phyloP scores from a whole-genome alignment of 257 asterid species.

The Solanum peruvianum region DNA sequence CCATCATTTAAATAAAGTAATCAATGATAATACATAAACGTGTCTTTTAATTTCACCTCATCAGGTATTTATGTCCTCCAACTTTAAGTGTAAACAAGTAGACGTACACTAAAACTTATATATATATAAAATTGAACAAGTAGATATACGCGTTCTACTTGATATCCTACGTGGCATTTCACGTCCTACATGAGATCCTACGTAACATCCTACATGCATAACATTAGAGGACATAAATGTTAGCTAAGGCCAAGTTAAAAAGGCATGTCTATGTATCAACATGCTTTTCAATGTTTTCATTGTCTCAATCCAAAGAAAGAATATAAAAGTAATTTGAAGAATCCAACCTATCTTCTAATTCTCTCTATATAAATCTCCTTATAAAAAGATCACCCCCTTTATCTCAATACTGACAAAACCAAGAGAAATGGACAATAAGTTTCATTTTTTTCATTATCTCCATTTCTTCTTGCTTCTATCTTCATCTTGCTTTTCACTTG shows the following conservation, averaged over 20 bases:
- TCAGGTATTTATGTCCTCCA: neutral
- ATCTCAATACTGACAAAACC: neutral
- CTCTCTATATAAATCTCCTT: neutral
- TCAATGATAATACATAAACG: neutral
- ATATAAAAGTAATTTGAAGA: neutral
- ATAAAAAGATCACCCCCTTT: neutral
- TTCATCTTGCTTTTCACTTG: conserved; percentile 1
- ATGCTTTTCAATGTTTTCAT: neutral
- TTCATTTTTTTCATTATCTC: neutral
- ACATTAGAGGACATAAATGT: neutral
- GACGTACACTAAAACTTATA: too few relatives aligned
- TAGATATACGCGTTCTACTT: neutral
- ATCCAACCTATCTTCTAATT: neutral
- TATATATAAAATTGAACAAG: too few relatives aligned
- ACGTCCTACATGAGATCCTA: neutral
- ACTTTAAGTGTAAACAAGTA: accelerated
- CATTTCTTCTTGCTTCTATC: conserved; percentile 12
- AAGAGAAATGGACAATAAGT: conserved; percentile 4
- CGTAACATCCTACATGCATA: too few relatives aligned
- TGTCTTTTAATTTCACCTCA: neutral
- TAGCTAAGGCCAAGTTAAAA: neutral
- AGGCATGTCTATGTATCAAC: neutral
- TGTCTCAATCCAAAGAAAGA: neutral
- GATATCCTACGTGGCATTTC: accelerated
- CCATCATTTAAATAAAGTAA: neutral